Conservation (phyloP, 768 basidiomycete genomes). For the Tylopilus intermedius region DNA sequence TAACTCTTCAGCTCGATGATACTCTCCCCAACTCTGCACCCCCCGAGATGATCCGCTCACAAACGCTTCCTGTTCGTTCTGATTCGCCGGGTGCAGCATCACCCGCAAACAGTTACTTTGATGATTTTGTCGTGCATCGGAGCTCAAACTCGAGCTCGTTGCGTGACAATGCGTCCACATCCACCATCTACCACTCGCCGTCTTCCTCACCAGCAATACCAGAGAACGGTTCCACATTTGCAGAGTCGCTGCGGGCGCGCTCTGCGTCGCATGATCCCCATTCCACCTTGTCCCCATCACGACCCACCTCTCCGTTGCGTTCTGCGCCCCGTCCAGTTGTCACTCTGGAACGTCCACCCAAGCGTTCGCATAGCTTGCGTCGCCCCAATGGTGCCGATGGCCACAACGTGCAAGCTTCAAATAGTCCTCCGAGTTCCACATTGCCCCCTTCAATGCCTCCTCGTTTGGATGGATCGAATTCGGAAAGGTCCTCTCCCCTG, state of each 20-base stretch:
- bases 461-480: conserved; percentile 18
- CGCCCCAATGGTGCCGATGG: conserved; percentile 11
- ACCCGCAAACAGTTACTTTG: conserved; percentile 14
- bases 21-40: conserved; percentile 10
- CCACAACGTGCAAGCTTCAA: background rate
- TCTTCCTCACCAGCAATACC: conserved; percentile 36
- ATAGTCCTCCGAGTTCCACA: conserved; percentile 7
- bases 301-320: conserved; percentile 16
- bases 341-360: conserved; percentile 33
- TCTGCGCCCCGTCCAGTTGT: conserved; percentile 23
- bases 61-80: conserved; percentile 23
- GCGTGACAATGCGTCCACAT: conserved; percentile 26
- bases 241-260: conserved; percentile 40
- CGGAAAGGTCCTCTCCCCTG: conserved; percentile 18
- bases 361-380: conserved; percentile 30
- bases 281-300: background rate
- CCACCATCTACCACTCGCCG: conserved; percentile 33
- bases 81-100: conserved; percentile 23
- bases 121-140: conserved; percentile 14
- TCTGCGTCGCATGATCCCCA: conserved; percentile 32
- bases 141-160: conserved; percentile 24
- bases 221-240: conserved; percentile 30
- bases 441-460: conserved; percentile 8
- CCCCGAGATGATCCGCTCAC: conserved; percentile 30
- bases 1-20: conserved; percentile 31